Evolutionary conservation across 169 alveolate genomes (phyloP), one percentile per base, ranked within the genome.

Genomic region (Hammondia hammondi): DNA sequence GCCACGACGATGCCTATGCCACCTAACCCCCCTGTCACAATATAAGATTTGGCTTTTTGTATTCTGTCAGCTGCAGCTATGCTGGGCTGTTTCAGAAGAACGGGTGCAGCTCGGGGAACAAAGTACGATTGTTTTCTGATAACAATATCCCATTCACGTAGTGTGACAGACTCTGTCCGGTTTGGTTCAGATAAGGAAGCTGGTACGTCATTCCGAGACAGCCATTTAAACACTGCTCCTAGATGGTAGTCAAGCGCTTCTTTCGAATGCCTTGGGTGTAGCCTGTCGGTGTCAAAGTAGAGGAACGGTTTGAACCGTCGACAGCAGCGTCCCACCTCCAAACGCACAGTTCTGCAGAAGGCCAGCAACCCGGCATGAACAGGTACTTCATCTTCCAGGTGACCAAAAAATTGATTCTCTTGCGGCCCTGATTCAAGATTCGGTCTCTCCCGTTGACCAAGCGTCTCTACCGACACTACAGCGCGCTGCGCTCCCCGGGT

Each of bases 341-440:
- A 94, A 46, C 96, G 96, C n/a, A 96, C 90, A 32, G 98, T 96
- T n/a, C 97, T 96, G 61, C 96, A 95, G 93, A 97, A 72, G 56
- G 97, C 97, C 97, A 97, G 92, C 45, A 97, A 93, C 12, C 98
- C 98, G 0, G 96, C 56, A 52, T 95, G 94, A 39, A 73, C 56
- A 17, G 90, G 70, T 43, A n/a, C 37, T 14, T 67, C 77, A 29
- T 27, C 35, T 4, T 67, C 10, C 77, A 27, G 10, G 10, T 67
- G 77, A 29, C 10, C 35, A 27, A 4, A 4, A 17, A 6, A 0
- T 21, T 27, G 32, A 17, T 21, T 21, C 35, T 17, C 5, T 27
- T 9, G 77, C 32, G 77, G 27, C 9, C 0, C 77, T 4, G 35
- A 27, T 4, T 67, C 77, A 67, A 17, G 24, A 4, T 0, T 27